Base-by-base conservation (phyloP, 2,329 filamentous ascomycete species). In the Septoria linicola region DNA sequence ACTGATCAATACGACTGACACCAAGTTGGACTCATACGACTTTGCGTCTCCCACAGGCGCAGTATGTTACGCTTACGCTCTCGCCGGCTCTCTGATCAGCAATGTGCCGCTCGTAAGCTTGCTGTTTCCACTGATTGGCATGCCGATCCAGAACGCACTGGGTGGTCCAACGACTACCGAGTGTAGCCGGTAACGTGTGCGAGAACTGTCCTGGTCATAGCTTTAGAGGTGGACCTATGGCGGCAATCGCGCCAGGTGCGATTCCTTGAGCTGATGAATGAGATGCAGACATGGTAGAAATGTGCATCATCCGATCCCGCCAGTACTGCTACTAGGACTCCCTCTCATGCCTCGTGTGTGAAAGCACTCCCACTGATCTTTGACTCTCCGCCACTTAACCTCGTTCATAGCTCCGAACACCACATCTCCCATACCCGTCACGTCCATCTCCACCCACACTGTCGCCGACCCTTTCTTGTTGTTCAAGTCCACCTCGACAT, bases 371-470 rank as follows among this genome's bases (percentile, higher is more conserved):
- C 51, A 49, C n/a, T 17, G 14, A 4, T 23, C 45, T 11, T 41
- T 4, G 5, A 21, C 11, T 19, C 27, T 31, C 16, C 21, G 32
- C 51, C 51, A 49, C 21, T 20, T 51, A 3, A 51, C 13, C 35
- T 51, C 48, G 16, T 40, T 51, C 23, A 45, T 40, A 11, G 48
- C 41, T 16, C 40, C 25, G 19, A 53, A 25, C 1, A 14, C 25
- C n/a, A 53, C 36, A 2, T 47, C 32, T 10, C 19, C 37, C 50
- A 53, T 37, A 4, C 50, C 50, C 2, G 32, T 16, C 8, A 53
- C 50, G 17, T 53, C 50, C 50, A 49, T 53, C 13, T 53, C 45
- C 4, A 49, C 13, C 30, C 25, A 46, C 4, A 53, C 44, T 1
- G 32, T 31, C 14, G 50, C 50, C n/a, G 32, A 35, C 6, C 50